Base-by-base conservation (phyloP, 305 asterid species). In the Rubia tinctorum region DNA sequence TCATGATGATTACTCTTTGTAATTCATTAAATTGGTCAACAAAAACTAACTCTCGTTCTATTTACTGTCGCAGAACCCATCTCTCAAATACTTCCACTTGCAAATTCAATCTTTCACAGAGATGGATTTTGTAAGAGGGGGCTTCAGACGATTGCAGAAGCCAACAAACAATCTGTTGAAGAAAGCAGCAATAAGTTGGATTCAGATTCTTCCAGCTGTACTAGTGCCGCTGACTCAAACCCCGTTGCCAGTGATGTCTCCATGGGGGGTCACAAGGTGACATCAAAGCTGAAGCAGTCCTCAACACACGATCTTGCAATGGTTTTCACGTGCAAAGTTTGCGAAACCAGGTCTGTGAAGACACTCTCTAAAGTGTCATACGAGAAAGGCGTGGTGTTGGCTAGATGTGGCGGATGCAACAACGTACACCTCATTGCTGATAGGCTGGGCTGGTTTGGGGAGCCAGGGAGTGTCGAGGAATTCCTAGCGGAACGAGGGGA, bases 381-480 rank as follows among this genome's bases (percentile, higher is more conserved):
- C 23, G 95, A 91, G 61, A 88, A 94, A 76, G 97, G 98, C 2
- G 88, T 94, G 15, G 97, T 94, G 44, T 88, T 91, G 73, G 96
- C 94, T 53, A 84, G 93, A 77, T 94, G 99, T 55, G 88, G 90
- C 18, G 99, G 97, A 43, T 91, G 99, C 72, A 80, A 88, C 22
- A 91, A 91, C 76, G 75, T 90, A 76, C 99, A 91, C 79, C 87
- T 94, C 70, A 94, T 94, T 73, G 91, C 97, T 75, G 98, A 94
- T 78, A 88, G 97, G 40, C 76, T 94, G 76, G 98, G 99, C 39
- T 91, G 96, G 97, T 91, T 94, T 60, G 97, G 96, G 43, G 90
- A 90, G 63, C 93, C 93, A 0, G 86, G 96, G 68, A 91, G 93
- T 5, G 83, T 89, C 0, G 99, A 91, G 79, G 95, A 94, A 71